Evolutionary conservation across 805 yeast genomes (phyloP).

Genomic region (Myxozyma lipomycoides): DNA sequence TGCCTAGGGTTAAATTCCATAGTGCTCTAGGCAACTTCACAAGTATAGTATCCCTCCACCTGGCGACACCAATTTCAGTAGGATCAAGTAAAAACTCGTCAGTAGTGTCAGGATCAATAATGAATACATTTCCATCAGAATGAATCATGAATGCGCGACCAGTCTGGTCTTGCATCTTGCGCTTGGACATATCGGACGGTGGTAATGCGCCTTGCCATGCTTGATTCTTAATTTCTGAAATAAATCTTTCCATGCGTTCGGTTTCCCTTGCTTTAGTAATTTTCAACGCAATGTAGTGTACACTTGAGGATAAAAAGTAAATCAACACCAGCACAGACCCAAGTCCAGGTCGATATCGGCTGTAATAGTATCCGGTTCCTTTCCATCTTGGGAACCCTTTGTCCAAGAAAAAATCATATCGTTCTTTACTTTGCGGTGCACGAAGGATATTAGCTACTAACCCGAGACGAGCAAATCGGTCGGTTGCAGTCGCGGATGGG

Average conservation of each 20-base stretch:
- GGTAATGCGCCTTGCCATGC: constrained; percentile 35
- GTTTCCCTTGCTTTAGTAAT: constrained; percentile 56
- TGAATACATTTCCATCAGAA: constrained; percentile 33
- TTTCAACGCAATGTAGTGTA: constrained; percentile 56
- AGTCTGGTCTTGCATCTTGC: constrained; percentile 12
- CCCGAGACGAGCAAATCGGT: constrained; percentile 73
- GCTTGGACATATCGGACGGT: constrained; percentile 27
- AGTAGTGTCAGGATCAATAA: constrained; percentile 17
- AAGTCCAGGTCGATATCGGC: constrained; percentile 64
- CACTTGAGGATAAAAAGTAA: constrained; percentile 47
- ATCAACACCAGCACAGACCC: constrained; percentile 50
- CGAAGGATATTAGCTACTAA: constrained; percentile 70
- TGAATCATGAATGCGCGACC: constrained; percentile 36
- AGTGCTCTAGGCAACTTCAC: constrained; percentile 31
- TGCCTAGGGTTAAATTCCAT: constrained; percentile 24
- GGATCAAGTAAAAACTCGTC: constrained; percentile 34
- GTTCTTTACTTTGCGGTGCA: constrained; percentile 48
- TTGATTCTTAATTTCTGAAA: constrained; percentile 34
- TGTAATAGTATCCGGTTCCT: constrained; percentile 60
- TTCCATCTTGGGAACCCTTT: constrained; percentile 85
- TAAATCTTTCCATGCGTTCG: constrained; percentile 45
- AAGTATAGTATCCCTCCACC: constrained; percentile 36
- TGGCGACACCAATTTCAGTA: constrained; percentile 34
- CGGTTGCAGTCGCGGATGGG: constrained; percentile 52
- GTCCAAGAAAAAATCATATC: constrained; percentile 78